Conservation (phyloP, 2,329 filamentous ascomycete species). For the Fusarium continuum region DNA sequence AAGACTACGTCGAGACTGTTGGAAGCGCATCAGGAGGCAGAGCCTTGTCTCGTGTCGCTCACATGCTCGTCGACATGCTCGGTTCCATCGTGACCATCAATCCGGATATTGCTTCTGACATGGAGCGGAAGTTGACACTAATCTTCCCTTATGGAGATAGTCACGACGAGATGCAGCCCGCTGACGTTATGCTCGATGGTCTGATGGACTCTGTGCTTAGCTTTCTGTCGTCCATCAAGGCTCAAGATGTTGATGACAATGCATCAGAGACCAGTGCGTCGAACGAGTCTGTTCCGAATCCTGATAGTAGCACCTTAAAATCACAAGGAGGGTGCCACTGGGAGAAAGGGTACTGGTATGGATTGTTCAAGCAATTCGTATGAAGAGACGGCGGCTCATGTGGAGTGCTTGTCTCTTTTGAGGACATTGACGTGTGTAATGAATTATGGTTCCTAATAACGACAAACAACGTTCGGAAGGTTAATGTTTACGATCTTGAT, state of each 20-base stretch:
- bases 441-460: neutral
- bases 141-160: neutral
- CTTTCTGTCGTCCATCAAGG: neutral
- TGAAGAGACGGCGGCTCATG: neutral
- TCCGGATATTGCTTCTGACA: neutral
- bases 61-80: conserved; percentile 5
- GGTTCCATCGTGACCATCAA: neutral
- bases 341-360: neutral
- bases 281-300: neutral
- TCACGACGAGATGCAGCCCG: neutral
- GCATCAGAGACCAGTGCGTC: neutral
- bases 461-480: neutral
- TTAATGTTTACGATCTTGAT: conserved; percentile 8
- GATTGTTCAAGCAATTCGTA: neutral
- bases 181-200: neutral
- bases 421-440: neutral
- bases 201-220: neutral
- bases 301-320: neutral
- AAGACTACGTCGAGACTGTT: neutral
- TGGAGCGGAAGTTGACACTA: neutral
- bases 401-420: neutral
- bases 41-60: neutral
- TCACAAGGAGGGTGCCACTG: neutral
- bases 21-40: neutral
- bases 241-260: neutral